Percentiles rank a stretch among this genome's conserved stretches.
Conservation (phyloP, 2,329 filamentous ascomycete genomes). For the Fusarium humuli region DNA sequence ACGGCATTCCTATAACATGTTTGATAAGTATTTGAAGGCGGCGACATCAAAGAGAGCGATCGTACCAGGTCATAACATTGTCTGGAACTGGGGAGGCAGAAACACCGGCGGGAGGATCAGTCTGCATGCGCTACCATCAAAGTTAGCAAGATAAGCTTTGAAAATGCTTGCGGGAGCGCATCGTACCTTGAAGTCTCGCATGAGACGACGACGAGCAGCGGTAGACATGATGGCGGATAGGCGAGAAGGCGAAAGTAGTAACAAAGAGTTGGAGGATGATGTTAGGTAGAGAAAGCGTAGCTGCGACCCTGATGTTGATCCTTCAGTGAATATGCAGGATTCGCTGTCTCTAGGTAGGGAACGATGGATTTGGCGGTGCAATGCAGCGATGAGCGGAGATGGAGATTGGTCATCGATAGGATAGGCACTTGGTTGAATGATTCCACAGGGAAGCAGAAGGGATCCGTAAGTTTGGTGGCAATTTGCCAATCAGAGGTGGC, state of each 20-base stretch:
- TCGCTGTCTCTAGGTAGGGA: conserved; percentile 10
- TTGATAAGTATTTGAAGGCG: conserved; percentile 32
- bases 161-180: neutral
- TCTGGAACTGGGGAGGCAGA: conserved; percentile 96
- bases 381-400: conserved; percentile 31
- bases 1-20: conserved; percentile 84
- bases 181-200: conserved; percentile 98
- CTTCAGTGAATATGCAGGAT: conserved; percentile 15
- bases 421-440: conserved; percentile 20
- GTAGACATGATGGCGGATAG: conserved; percentile 74
- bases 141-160: conserved; percentile 21
- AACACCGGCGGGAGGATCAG: conserved; percentile 94
- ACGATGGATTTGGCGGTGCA: conserved; percentile 27
- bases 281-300: neutral
- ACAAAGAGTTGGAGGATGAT: conserved; percentile 4
- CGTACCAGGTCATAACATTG: conserved; percentile 96
- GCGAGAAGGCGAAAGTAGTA: conserved; percentile 5
- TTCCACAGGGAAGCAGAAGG: conserved; percentile 28
- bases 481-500: conserved; percentile 41
- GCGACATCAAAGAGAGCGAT: conserved; percentile 26
- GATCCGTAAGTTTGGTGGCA: conserved; percentile 16
- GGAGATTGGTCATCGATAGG: conserved; percentile 46
- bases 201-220: conserved; percentile 91
- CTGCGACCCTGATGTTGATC: neutral
- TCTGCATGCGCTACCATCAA: conserved; percentile 88